Evolutionary conservation across 2,329 filamentous ascomycete species (phyloP), one percentile per base, ranked within the genome.

Genomic region (Phialocephala sp.): DNA sequence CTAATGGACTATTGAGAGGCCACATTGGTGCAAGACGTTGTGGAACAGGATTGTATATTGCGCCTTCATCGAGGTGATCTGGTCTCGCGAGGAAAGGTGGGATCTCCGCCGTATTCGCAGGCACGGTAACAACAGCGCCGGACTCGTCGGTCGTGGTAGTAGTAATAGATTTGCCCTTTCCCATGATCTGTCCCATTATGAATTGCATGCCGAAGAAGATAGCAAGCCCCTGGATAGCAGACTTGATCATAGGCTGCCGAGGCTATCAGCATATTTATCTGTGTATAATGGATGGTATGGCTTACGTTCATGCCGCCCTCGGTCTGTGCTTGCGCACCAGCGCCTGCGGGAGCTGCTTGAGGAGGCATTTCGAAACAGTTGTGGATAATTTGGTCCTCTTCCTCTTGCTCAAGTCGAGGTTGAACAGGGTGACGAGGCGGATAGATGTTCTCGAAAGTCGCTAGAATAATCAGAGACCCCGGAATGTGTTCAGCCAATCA

Each of bases 1-100:
- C 95, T 71, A 99, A 79, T 66, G 87, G 82, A 73, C 88, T 91
- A 76, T 95, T 88, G 57, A 85, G 81, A 2, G 92, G 88, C 95
- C 95, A 99, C 74, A 98, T 93, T 24, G 95, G 94, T 43, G 91
- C 91, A 67, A 97, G 83, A 64, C 84, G 85, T 70, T 89, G 84
- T 1, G 93, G 93, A 20, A 92, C 79, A 0, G 79, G 77, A 72
- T 84, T 91, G 76, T 89, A 90, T 59, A 83, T 79, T 24, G 88
- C 89, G 71, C 86, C 87, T 66, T 87, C 83, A 79, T 88, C 77
- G 74, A 89, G 80, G 66, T 78, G 76, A 66, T 82, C 78, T n/a
- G 91, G 89, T 60, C 91, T 86, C 67, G 89, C 81, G 62, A 83
- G 81, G 76, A 88, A 93, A 20, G 88, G 79, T 35, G 90, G 89